Conservation (phyloP, 345 rosid genomes). For the Tarenaya hassleriana region DNA sequence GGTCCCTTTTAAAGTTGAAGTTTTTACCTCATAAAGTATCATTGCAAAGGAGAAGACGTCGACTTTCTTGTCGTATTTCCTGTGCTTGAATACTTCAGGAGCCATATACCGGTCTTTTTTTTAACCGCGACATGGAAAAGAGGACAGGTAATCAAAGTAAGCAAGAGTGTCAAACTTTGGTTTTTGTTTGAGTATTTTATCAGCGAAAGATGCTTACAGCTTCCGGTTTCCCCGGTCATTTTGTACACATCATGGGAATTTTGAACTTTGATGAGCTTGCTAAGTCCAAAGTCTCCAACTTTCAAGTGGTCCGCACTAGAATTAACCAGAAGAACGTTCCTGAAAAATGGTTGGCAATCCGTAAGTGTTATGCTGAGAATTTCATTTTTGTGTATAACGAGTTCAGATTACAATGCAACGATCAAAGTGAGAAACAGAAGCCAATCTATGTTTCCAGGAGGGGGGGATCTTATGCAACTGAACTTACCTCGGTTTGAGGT, state of each 20-base stretch:
- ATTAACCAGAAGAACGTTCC: constrained; percentile 97
- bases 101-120: constrained; percentile 97
- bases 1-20: not conserved
- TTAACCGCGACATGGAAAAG: constrained; percentile 22
- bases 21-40: constrained; percentile 86
- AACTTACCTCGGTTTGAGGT: constrained; percentile 91
- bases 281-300: constrained; percentile 97
- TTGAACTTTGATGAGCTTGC: constrained; percentile 96
- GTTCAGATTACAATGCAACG: not conserved
- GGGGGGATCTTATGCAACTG: no score
- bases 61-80: constrained; percentile 95
- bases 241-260: constrained; percentile 95
- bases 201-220: constrained; percentile 56
- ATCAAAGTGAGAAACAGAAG: not conserved
- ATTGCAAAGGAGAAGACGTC: constrained; percentile 98
- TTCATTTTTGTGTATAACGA: no score
- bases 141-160: constrained; percentile 24
- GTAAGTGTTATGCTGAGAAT: not conserved
- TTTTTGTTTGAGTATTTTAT: not conserved
- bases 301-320: constrained; percentile 90
- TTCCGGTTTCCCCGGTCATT: constrained; percentile 99
- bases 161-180: not conserved
- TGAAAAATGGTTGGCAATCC: constrained; percentile 19
- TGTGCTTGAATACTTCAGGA: constrained; percentile 97
- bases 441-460: not conserved